These are phyloP conservation scores for Blastomyces silverae DNA, from an alignment of 2,329 filamentous ascomycete genomes.

Conservation along the genomic window DNA sequence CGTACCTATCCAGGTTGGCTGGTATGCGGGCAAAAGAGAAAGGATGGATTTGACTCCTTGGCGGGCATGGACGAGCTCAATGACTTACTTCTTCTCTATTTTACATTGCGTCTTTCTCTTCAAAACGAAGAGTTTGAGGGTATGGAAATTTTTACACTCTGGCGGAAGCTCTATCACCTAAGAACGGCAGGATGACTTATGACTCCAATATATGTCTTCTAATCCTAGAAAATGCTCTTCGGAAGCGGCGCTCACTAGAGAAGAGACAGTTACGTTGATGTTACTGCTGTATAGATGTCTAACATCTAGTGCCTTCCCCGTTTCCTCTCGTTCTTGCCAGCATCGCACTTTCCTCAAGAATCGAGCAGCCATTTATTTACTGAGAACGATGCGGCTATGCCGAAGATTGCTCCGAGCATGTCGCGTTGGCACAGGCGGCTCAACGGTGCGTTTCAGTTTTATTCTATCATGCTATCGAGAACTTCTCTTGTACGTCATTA, in stretches of 20 bases:
- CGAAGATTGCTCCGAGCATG: neutral
- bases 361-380: neutral
- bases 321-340: neutral
- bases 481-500: neutral
- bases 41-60: neutral
- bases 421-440: neutral
- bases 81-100: neutral
- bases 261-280: neutral
- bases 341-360: conserved; percentile 4
- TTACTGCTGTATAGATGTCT: neutral
- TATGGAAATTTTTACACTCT: neutral
- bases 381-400: neutral
- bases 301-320: neutral
- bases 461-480: neutral
- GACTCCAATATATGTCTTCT: neutral
- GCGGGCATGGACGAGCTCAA: neutral
- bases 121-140: neutral
- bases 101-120: neutral
- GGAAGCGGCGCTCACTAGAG: neutral
- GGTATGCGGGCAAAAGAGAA: neutral
- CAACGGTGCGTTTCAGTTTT: neutral
- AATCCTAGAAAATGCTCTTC: neutral
- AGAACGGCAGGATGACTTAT: neutral
- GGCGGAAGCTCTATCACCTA: neutral
- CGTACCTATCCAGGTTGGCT: neutral